Evolutionary conservation across 2,329 filamentous ascomycete genomes (phyloP).

Genomic region (Camptophora hylomeconis): DNA sequence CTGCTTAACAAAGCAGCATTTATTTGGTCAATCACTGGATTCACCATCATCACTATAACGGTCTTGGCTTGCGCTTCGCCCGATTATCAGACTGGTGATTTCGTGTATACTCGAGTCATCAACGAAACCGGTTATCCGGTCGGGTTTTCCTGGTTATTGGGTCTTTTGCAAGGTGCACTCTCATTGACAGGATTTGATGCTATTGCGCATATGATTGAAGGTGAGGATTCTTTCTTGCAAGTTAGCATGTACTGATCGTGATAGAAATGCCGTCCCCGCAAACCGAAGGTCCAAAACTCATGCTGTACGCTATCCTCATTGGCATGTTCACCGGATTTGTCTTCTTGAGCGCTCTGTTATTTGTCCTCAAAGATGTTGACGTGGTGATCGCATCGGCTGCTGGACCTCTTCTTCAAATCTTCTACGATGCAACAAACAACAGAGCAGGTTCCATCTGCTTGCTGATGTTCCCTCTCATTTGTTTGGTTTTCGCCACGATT

Average conservation of each 20-base stretch:
- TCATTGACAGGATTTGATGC: constrained; percentile 24
- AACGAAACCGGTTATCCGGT: constrained; percentile 59
- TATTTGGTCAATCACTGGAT: constrained; percentile 57
- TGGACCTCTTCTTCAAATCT: constrained; percentile 48
- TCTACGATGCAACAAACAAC: constrained; percentile 49
- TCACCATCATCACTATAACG: constrained; percentile 57
- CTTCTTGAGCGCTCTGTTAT: constrained; percentile 50
- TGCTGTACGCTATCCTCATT: constrained; percentile 52
- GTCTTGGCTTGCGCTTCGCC: constrained; percentile 53
- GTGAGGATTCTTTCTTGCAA: too few species aligned
- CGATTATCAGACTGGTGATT: constrained; percentile 48
- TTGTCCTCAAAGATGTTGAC: constrained; percentile 47
- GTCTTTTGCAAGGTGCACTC: constrained; percentile 37
- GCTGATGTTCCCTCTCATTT: constrained; percentile 35
- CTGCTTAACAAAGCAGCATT: constrained; percentile 57
- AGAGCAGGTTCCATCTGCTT: constrained; percentile 50
- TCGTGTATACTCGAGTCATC: constrained; percentile 45
- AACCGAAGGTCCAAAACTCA: constrained; percentile 49
- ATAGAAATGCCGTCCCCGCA: constrained; percentile 33
- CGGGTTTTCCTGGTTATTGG: constrained; percentile 40
- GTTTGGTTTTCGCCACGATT: constrained; percentile 41
- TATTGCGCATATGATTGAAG: constrained; percentile 41
- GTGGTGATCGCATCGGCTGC: constrained; percentile 41
- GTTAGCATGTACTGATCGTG: too few species aligned
- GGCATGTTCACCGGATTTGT: constrained; percentile 50